These are phyloP conservation scores for Penicillium occitanis DNA, from an alignment of 2,329 filamentous ascomycete genomes.

Conservation along the genomic window DNA sequence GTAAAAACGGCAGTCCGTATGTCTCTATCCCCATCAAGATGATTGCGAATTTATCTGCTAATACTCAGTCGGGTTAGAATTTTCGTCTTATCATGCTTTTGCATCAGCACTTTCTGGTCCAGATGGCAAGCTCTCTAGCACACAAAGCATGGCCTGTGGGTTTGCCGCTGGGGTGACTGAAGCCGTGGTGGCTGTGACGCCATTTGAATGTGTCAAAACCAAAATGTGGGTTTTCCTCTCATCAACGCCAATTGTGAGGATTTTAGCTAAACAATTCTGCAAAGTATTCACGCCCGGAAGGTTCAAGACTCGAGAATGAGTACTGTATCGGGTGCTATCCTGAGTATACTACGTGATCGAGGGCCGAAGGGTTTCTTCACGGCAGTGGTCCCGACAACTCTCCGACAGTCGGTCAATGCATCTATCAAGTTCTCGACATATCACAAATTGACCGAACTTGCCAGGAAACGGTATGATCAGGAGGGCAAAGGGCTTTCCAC, in stretches of 20 bases:
- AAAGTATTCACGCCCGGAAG: not conserved
- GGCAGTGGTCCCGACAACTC: not conserved
- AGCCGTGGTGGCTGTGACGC: not conserved
- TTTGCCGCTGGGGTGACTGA: not conserved
- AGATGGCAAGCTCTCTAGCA: not conserved
- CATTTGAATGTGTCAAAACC: not conserved
- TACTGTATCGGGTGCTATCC: not conserved
- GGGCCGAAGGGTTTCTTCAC: not conserved
- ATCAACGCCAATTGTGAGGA: no score
- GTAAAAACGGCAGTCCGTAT: not conserved
- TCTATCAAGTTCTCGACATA: not conserved
- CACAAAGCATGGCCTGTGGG: not conserved
- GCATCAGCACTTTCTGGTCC: not conserved
- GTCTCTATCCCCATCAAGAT: not conserved
- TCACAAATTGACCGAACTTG: not conserved
- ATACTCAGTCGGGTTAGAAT: not conserved
- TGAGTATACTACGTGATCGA: not conserved
- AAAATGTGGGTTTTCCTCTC: not conserved
- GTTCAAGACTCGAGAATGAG: not conserved
- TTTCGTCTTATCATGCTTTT: not conserved
- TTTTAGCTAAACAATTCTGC: not conserved
- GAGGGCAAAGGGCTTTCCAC: not conserved
- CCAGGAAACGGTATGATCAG: not conserved
- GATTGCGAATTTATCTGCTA: not conserved
- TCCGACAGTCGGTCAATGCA: not conserved